Conservation (phyloP, 306 rosid genomes). For the Betula pendula region DNA sequence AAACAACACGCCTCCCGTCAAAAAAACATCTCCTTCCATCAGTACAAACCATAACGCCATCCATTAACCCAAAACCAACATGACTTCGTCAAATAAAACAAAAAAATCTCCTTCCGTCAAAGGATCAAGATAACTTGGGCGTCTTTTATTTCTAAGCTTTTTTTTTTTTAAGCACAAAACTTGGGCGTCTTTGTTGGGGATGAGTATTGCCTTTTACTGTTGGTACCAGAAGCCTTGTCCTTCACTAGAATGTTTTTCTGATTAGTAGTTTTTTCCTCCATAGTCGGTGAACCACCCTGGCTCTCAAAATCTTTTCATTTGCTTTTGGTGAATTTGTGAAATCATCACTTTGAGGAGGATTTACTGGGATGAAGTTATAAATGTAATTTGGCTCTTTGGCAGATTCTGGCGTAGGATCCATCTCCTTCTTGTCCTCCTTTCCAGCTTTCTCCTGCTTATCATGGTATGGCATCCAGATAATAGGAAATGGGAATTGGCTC, state of each 20-base stretch:
- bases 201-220: too few relatives aligned
- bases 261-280: constrained; percentile 7
- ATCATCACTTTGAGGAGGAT: constrained; percentile 12
- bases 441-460: constrained; percentile 36
- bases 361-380: constrained; percentile 28
- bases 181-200: too few relatives aligned
- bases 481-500: constrained; percentile 48
- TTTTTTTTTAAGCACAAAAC: too few relatives aligned
- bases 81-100: too few relatives aligned
- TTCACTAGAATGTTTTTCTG: constrained; percentile 41
- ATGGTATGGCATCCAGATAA: constrained; percentile 65
- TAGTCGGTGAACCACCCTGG: neutral
- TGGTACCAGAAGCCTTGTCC: too few relatives aligned
- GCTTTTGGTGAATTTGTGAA: neutral
- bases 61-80: too few relatives aligned
- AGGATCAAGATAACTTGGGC: too few relatives aligned
- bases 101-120: too few relatives aligned
- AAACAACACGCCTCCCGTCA: too few relatives aligned
- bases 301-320: constrained; percentile 5
- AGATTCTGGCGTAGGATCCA: neutral
- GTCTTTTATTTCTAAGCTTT: too few relatives aligned
- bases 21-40: too few relatives aligned
- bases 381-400: constrained; percentile 28
- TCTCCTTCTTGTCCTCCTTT: constrained; percentile 21
- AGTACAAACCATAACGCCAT: too few relatives aligned